phyloP scores from a whole-genome alignment of 176 grass and related monocot genomes.

The Avena sativa region DNA sequence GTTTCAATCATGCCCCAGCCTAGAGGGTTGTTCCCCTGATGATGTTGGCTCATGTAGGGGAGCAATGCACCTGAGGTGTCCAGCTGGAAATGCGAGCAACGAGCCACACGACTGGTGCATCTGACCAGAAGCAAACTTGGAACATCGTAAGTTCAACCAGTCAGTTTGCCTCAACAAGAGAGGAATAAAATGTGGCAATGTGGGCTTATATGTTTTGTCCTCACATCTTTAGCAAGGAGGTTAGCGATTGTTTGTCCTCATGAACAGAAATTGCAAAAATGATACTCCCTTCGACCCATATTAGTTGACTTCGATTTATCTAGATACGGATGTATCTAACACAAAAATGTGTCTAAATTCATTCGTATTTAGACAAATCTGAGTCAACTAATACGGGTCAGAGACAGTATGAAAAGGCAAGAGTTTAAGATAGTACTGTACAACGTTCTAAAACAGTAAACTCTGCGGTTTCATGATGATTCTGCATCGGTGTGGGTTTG shows the following conservation, averaged over 20 bases:
- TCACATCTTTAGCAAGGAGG: constrained; percentile 93
- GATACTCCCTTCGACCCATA: background rate
- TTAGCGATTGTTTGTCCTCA: constrained; percentile 95
- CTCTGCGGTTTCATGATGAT: constrained; percentile 36
- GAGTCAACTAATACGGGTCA: too few species aligned
- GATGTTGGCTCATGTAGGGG: constrained; percentile 58
- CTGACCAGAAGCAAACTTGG: constrained; percentile 53
- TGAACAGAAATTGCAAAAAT: constrained; percentile 88
- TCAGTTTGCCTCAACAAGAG: background rate
- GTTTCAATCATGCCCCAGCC: constrained; percentile 58
- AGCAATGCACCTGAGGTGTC: constrained; percentile 73
- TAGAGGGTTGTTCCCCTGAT: constrained; percentile 60
- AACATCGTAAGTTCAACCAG: background rate
- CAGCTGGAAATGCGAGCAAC: constrained; percentile 67
- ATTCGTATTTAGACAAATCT: too few species aligned
- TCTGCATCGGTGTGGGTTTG: constrained; percentile 25
- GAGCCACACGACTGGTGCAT: constrained; percentile 69
- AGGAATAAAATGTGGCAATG: constrained; percentile 36
- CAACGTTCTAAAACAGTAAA: constrained; percentile 32
- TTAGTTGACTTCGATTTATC: too few species aligned
- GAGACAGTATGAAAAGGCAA: background rate
- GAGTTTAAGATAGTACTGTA: constrained; percentile 45
- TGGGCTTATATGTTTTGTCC: constrained; percentile 43
- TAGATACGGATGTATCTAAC: too few species aligned
- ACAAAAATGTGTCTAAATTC: too few species aligned